phyloP scores from a whole-genome alignment of 2,329 filamentous ascomycete genomes.

The Pseudomassariella vexata region DNA sequence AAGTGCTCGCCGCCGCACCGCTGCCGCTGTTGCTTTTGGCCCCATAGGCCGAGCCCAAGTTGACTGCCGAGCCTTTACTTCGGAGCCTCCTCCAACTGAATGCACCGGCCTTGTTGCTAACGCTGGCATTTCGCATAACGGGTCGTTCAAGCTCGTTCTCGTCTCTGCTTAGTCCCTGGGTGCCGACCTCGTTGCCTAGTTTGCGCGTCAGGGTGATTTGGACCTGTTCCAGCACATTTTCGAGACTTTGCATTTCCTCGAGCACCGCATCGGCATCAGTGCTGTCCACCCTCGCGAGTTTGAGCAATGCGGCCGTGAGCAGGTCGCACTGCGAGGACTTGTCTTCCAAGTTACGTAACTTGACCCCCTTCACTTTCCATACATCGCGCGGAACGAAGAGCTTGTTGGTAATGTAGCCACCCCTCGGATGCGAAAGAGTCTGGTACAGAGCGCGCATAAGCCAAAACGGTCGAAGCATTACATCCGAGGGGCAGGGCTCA shows the following conservation, averaged over 20 bases:
- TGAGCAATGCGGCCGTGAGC: conserved; percentile 80
- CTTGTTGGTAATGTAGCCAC: conserved; percentile 86
- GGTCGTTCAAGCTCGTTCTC: conserved; percentile 25
- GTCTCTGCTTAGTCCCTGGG: conserved; percentile 54
- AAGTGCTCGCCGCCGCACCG: conserved; percentile 47
- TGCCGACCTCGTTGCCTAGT: conserved; percentile 87
- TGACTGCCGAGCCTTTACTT: conserved; percentile 76
- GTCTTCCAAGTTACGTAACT: conserved; percentile 85
- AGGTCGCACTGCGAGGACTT: conserved; percentile 90
- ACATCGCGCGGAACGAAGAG: conserved; percentile 90
- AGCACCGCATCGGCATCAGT: conserved; percentile 86
- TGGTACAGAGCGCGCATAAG: conserved; percentile 92
- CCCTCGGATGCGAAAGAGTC: conserved; percentile 83
- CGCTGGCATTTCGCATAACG: conserved; percentile 52
- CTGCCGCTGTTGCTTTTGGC: conserved; percentile 33
- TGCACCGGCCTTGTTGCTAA: conserved; percentile 69
- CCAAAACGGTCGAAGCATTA: conserved; percentile 93
- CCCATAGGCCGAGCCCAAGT: conserved; percentile 46
- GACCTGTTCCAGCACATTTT: conserved; percentile 79
- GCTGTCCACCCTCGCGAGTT: conserved; percentile 77
- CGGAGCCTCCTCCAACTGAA: conserved; percentile 88
- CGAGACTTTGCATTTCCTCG: conserved; percentile 89
- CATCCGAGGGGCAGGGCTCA: conserved; percentile 86
- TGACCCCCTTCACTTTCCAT: conserved; percentile 91
- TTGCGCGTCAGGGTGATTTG: conserved; percentile 73